A percentile compares a stretch with the other conserved stretches of the same genome.
Conservation (phyloP, 2,329 filamentous ascomycete species). For the Cryphonectria radicalis region DNA sequence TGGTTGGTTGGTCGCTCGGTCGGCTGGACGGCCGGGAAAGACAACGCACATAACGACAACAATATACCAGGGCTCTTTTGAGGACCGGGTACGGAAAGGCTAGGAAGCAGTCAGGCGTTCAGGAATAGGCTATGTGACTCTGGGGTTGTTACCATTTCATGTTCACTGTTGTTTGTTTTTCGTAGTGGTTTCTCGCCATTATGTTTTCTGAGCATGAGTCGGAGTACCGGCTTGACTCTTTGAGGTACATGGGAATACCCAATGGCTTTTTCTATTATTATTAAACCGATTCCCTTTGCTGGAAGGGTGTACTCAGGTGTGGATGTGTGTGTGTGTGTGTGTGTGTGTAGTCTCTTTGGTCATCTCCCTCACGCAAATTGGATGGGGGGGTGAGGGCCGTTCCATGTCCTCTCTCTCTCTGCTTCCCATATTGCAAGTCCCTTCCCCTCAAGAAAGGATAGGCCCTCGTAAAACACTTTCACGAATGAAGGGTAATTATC, state of each 20-base stretch:
- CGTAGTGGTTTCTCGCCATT: neutral
- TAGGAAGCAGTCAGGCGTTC: neutral
- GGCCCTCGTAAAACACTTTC: too few relatives aligned
- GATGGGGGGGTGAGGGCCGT: too few relatives aligned
- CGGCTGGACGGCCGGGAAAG: too few relatives aligned
- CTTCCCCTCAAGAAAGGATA: too few relatives aligned
- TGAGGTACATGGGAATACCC: conserved; percentile 9
- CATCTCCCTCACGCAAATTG: too few relatives aligned
- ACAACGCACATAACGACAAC: too few relatives aligned
- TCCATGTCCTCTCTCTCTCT: too few relatives aligned
- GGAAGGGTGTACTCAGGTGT: neutral
- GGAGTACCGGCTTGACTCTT: neutral
- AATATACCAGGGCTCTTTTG: neutral
- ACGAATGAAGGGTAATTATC: too few relatives aligned
- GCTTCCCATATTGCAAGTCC: too few relatives aligned
- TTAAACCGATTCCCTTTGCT: neutral
- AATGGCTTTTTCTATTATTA: neutral
- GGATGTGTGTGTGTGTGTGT: neutral
- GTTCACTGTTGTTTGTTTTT: neutral
- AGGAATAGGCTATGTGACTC: neutral
- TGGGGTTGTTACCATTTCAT: neutral
- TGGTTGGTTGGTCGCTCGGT: too few relatives aligned
- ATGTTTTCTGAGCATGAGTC: neutral
- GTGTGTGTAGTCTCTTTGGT: neutral
- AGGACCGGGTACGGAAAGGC: neutral